phyloP scores from a whole-genome alignment of 2,329 filamentous ascomycete species.

The Gnomoniopsis sp. region DNA sequence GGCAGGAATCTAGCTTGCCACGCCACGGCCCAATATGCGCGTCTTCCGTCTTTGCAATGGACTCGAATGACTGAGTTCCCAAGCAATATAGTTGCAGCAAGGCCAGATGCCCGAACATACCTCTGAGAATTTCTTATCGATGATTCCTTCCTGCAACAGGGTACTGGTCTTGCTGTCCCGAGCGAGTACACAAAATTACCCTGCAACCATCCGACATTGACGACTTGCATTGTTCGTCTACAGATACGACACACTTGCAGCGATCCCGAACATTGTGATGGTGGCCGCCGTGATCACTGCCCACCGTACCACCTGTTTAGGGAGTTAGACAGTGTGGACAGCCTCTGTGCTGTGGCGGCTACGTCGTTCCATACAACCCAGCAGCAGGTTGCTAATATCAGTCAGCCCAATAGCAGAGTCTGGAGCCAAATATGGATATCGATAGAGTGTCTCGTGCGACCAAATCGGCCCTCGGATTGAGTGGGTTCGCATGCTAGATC shows the following conservation, averaged over 20 bases:
- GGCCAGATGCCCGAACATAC: neutral
- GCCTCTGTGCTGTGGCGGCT: neutral
- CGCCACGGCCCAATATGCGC: neutral
- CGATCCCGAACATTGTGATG: neutral
- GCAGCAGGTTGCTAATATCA: neutral
- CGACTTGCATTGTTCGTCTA: neutral
- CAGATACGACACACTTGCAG: neutral
- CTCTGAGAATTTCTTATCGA: neutral
- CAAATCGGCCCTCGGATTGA: too few relatives aligned
- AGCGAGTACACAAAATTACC: neutral
- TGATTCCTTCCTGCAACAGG: neutral
- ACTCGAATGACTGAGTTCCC: neutral
- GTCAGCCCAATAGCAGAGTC: too few relatives aligned
- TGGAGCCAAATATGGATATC: too few relatives aligned
- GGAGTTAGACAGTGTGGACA: neutral
- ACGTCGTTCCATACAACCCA: conserved; percentile 3
- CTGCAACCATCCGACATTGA: neutral
- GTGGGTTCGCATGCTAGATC: too few relatives aligned
- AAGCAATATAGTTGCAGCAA: neutral
- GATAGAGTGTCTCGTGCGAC: too few relatives aligned
- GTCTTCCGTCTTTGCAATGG: neutral
- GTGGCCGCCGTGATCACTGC: neutral
- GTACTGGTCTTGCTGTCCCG: neutral
- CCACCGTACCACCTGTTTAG: neutral
- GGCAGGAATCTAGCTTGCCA: too few relatives aligned